phyloP scores from a whole-genome alignment of 192 early-diverging fungal genomes.

The Coemansia sp. region DNA sequence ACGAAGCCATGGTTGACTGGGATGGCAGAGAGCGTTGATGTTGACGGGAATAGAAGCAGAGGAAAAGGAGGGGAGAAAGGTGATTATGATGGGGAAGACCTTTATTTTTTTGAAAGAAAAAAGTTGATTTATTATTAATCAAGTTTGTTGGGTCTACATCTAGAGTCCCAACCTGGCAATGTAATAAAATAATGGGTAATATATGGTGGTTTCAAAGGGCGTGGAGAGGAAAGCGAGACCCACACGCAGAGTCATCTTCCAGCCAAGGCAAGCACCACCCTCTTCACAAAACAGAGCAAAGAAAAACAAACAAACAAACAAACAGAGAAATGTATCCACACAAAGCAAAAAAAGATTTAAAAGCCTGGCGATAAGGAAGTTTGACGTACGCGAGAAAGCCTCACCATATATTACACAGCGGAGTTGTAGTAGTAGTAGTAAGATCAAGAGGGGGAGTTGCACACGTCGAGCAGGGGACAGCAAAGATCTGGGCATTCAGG shows the following conservation, averaged over 20 bases:
- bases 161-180: not conserved
- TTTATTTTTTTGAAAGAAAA: not conserved
- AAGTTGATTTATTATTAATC: not conserved
- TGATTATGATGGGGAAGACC: not conserved
- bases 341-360: not conserved
- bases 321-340: not conserved
- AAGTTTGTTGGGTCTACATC: not conserved
- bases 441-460: not conserved
- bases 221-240: constrained; percentile 2
- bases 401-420: constrained; percentile 25
- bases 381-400: constrained; percentile 23
- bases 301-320: not conserved
- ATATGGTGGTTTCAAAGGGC: not conserved
- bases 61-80: not conserved
- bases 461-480: too few species aligned
- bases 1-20: constrained; percentile 35
- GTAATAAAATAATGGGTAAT: not conserved
- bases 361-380: constrained; percentile 9
- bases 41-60: not conserved
- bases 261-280: constrained; percentile 17
- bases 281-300: constrained; percentile 7
- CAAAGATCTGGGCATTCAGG: too few species aligned
- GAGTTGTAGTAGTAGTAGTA: not conserved
- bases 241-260: constrained; percentile 17
- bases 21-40: not conserved